Evolutionary conservation across 148 eudicot genomes (phyloP).

Genomic region (Rhododendron molle): DNA sequence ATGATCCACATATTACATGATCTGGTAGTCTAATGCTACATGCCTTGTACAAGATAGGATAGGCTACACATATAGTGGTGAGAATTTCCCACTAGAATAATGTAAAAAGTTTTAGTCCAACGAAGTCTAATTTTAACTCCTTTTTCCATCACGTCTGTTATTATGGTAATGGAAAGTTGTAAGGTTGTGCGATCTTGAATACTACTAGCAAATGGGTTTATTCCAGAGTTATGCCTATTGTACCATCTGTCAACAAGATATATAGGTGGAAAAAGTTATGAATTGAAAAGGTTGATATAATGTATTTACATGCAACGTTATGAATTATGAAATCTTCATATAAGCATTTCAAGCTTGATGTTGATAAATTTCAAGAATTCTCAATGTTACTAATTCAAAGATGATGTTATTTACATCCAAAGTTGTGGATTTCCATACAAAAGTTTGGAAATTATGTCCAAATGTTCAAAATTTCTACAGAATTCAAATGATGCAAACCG

Average conservation of each 20-base stretch:
- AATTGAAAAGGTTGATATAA: neutral
- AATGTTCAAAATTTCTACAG: neutral
- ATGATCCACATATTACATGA: too few species aligned
- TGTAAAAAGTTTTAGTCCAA: neutral
- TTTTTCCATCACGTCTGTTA: neutral
- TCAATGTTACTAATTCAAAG: too few species aligned
- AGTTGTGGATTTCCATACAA: neutral
- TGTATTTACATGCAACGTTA: neutral
- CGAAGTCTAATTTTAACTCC: neutral
- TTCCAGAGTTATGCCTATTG: neutral
- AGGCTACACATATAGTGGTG: neutral
- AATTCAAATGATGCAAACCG: neutral
- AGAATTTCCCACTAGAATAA: too few species aligned
- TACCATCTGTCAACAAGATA: neutral
- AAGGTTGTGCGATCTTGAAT: neutral
- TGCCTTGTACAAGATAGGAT: neutral
- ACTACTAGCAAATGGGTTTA: neutral
- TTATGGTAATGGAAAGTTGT: neutral
- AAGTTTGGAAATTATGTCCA: neutral
- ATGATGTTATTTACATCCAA: neutral
- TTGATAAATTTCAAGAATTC: too few species aligned
- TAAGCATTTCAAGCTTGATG: too few species aligned
- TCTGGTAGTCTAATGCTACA: too few species aligned
- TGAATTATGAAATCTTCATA: too few species aligned
- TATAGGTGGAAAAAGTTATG: neutral